Evolutionary conservation across 139 green algal genomes (phyloP), one percentile per base, ranked within the genome.

Genomic region (Coccomyxa sp.): DNA sequence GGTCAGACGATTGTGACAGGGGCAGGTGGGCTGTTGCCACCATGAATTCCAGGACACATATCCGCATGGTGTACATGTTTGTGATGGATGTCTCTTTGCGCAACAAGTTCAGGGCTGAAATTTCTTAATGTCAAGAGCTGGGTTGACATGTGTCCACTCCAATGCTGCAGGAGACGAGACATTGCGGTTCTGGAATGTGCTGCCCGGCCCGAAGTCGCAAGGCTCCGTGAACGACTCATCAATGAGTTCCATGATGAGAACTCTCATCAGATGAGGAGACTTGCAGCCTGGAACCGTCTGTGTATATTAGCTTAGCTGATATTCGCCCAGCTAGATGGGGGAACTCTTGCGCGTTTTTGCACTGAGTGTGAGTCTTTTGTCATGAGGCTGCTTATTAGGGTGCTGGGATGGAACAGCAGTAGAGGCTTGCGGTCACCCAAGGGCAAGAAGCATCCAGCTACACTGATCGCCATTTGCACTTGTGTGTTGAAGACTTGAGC

Each of bases 1-100:
- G 96, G 96, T 1, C 94, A 98, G 87, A 98, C 96, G 75, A 97
- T 99, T n/a, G 96, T 98, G 38, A 98, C 95, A n/a, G 95, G 95
- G 13, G 92, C 93, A 23, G 88, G 92, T 82, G 4, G 15, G 27
- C 58, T 32, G 68, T 31, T 31, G 21, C 17, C 23, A 17, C 7
- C 38, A 51, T 51, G 38, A 7, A 38, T 18, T 80, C 76, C 25
- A 79, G 30, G 28, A 27, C 16, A 80, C 9, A 80, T 3, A n/a
- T 27, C 25, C 23, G 21, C 27, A 80, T 60, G 32, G 76, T 23
- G 31, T 25, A n/a, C 9, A 30, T 79, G 74, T 51, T 51, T 51
- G 38, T 51, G 38, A 51, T 51, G 38, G 38, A 7, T 51, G 38
- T 51, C 3, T 80, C 32, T 66, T 30, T 66, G 9, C 3, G n/a